phyloP scores from a whole-genome alignment of 805 yeast genomes.

The Metschnikowia koreensis region DNA sequence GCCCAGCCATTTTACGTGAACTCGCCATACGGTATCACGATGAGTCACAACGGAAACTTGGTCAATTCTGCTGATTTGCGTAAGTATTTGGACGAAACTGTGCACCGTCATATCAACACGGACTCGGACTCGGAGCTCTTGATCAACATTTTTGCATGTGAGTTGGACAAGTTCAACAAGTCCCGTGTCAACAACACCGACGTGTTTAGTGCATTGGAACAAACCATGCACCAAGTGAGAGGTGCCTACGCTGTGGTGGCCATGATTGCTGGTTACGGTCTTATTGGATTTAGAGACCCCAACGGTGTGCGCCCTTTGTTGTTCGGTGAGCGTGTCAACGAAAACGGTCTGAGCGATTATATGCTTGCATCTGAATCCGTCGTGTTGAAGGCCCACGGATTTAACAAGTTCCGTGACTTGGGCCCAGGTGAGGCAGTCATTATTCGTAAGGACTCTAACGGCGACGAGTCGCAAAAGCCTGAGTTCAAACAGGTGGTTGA shows the following conservation, averaged over 20 bases:
- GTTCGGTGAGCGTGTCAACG: conserved; percentile 73
- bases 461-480: conserved; percentile 47
- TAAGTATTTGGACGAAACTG: conserved; percentile 83
- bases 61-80: conserved; percentile 80
- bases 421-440: conserved; percentile 96
- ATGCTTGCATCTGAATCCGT: conserved; percentile 96
- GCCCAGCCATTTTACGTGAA: conserved; percentile 99
- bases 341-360: conserved; percentile 73
- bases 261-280: conserved; percentile 92
- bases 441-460: conserved; percentile 65
- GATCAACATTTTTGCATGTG: conserved; percentile 87
- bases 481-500: conserved; percentile 86
- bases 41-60: conserved; percentile 93
- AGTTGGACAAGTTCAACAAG: conserved; percentile 86
- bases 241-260: conserved; percentile 98
- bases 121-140: conserved; percentile 93
- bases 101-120: conserved; percentile 95
- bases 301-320: conserved; percentile 92
- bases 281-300: conserved; percentile 96
- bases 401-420: conserved; percentile 73
- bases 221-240: conserved; percentile 75
- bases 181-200: conserved; percentile 90
- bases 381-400: conserved; percentile 90
- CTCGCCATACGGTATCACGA: conserved; percentile 89
- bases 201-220: conserved; percentile 79